phyloP scores from a whole-genome alignment of 1,284 basidiomycete genomes.

The Ustilago crameri region DNA sequence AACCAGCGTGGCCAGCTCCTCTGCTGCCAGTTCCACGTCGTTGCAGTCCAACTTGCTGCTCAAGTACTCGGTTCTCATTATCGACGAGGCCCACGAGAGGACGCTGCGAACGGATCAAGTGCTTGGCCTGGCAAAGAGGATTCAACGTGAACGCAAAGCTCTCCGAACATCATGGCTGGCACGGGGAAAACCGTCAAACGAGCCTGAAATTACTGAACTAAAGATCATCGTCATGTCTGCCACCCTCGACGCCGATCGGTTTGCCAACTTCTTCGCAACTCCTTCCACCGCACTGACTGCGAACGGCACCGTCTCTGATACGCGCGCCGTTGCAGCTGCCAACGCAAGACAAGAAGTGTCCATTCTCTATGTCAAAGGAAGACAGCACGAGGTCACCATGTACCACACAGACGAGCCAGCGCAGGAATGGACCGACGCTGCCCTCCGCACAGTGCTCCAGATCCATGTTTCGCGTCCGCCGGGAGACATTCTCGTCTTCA shows the following conservation, averaged over 20 bases:
- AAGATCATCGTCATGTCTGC: slow-evolving; percentile 98
- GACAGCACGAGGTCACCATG: slow-evolving; percentile 83
- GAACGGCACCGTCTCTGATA: not conserved
- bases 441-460: slow-evolving; percentile 88
- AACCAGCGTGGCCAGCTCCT: not conserved
- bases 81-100: slow-evolving; percentile 97
- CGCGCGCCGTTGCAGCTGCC: not conserved
- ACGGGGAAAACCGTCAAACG: slow-evolving; percentile 59
- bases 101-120: slow-evolving; percentile 93
- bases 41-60: slow-evolving; percentile 72
- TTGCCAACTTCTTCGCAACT: slow-evolving; percentile 84
- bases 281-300: slow-evolving; percentile 30
- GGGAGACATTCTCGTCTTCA: slow-evolving; percentile 92
- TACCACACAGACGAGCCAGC: slow-evolving; percentile 77
- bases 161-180: slow-evolving; percentile 65
- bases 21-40: slow-evolving; percentile 1
- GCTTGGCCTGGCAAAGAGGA: slow-evolving; percentile 83
- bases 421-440: slow-evolving; percentile 87
- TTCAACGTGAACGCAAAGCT: slow-evolving; percentile 71
- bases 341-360: slow-evolving; percentile 72
- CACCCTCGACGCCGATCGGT: slow-evolving; percentile 92
- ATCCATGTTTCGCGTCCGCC: slow-evolving; percentile 82
- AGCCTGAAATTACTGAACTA: slow-evolving; percentile 70
- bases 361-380: slow-evolving; percentile 88
- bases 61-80: slow-evolving; percentile 87